A percentile compares a stretch with the other conserved stretches of the same genome.
Evolutionary conservation across 202 grass and related monocot species (phyloP).

Genomic region (Miscanthus sacchariflorus): DNA sequence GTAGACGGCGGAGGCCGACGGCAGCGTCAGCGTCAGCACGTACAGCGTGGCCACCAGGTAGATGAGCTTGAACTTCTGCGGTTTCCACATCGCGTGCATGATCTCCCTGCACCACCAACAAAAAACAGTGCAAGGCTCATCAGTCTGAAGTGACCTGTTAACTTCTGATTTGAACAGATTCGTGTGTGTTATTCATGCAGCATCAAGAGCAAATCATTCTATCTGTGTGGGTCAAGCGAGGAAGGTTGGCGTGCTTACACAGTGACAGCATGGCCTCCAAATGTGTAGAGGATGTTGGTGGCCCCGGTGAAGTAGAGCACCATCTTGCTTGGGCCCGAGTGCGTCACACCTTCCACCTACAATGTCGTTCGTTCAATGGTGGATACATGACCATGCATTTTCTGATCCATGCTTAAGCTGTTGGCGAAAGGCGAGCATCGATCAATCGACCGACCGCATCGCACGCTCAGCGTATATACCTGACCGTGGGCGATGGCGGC

Average conservation of each 20-base stretch:
- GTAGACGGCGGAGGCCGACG: constrained; percentile 86
- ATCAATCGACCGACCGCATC: background rate
- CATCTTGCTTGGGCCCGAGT: constrained; percentile 82
- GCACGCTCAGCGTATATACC: background rate
- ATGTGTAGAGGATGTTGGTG: constrained; percentile 99
- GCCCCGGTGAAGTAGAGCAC: constrained; percentile 97
- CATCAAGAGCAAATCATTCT: background rate
- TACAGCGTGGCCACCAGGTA: constrained; percentile 81
- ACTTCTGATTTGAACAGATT: background rate
- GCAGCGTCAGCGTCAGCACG: constrained; percentile 89
- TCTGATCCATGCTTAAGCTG: background rate
- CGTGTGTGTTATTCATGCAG: background rate
- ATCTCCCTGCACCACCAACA: constrained; percentile 68
- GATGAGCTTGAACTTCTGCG: constrained; percentile 91
- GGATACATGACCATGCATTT: no score
- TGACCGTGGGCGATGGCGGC: constrained; percentile 72
- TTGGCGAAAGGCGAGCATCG: background rate
- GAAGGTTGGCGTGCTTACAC: constrained; percentile 61
- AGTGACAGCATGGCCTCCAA: constrained; percentile 97
- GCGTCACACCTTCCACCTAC: constrained; percentile 73
- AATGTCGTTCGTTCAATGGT: background rate
- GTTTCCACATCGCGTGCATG: constrained; percentile 99
- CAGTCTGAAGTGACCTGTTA: background rate
- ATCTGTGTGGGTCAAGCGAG: background rate
- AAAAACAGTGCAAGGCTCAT: background rate